These are phyloP conservation scores for Neonectria sp. DNA, from an alignment of 2,329 filamentous ascomycete species.

Conservation along the genomic window DNA sequence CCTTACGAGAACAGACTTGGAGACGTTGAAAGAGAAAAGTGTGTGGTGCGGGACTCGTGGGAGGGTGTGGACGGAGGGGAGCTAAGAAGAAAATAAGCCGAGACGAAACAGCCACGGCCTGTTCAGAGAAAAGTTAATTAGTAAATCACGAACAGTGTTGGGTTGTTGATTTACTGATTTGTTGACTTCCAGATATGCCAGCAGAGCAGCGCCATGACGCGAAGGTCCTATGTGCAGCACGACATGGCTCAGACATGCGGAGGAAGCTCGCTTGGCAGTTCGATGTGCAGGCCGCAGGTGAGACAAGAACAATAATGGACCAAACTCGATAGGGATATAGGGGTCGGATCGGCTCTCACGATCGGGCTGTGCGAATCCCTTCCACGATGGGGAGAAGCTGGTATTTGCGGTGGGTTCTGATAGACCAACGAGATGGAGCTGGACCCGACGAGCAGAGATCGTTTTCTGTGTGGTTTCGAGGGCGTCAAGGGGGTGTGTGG, in stretches of 20 bases:
- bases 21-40: constrained; percentile 1
- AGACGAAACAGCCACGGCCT: constrained; percentile 27
- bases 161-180: constrained; percentile 11
- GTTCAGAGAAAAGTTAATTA: neutral
- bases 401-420: constrained; percentile 32
- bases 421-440: constrained; percentile 18
- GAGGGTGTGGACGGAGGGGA: constrained; percentile 1
- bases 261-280: constrained; percentile 17
- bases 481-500: constrained; percentile 8
- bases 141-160: neutral
- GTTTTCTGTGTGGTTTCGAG: constrained; percentile 14
- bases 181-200: neutral
- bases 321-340: constrained; percentile 31
- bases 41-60: constrained; percentile 7
- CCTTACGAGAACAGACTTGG: constrained; percentile 23
- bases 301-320: constrained; percentile 13
- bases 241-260: neutral
- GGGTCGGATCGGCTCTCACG: constrained; percentile 32
- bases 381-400: constrained; percentile 36
- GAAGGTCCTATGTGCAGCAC: constrained; percentile 3
- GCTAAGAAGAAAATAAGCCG: constrained; percentile 12
- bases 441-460: constrained; percentile 20
- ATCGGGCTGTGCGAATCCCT: constrained; percentile 42
- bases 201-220: neutral
- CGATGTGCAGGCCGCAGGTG: neutral